Evolutionary conservation across 2,329 filamentous ascomycete genomes (phyloP), one percentile per base, ranked within the genome.

Genomic region (Aspergillus clavatus): DNA sequence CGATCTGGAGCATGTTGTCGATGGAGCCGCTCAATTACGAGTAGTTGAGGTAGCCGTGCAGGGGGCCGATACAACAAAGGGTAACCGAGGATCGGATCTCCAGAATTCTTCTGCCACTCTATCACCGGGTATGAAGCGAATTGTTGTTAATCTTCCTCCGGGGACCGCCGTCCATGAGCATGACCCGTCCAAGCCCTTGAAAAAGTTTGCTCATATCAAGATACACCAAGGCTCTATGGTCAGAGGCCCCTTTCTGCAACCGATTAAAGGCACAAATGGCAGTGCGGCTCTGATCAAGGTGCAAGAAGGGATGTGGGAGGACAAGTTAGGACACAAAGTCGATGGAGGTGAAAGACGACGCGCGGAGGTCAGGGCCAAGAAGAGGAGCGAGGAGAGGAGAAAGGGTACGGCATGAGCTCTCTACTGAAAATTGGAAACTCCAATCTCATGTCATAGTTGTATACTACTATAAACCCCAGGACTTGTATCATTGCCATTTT

Each of bases 261-360:
- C 82, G 4, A 63, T 90, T 22, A 83, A 86, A 67, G 80, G 79
- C 1, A 71, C 72, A 26, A 67, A 72, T 47, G 78, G 80, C 1
- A 71, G 73, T 31, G 82, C 81, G 7, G 87, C 84, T 8, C 74
- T 77, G 41, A 76, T 97, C 55, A 75, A 77, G 52, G 78, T 87
- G 18, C 81, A 83, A 45, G 90, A 96, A 67, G 89, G 91, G 7
- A 85, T 97, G 75, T 97, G 91, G 93, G 91, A 97, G 74, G 77
- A 89, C 60, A 84, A 79, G 65, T 79, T 84, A 59, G 91, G 93
- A 22, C 82, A 82, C 61, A 97, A 97, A 83, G 84, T 98, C 55
- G 90, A 97, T 70, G 93, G 93, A 62, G 93, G 93, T 76, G 93
- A 98, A 77, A 83, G 93, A 67, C 81, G 93, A 69, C 83, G 80